Percentiles rank a stretch among this genome's conserved stretches.
Conservation (phyloP, 768 basidiomycete genomes). For the Mycena kentingensis region DNA sequence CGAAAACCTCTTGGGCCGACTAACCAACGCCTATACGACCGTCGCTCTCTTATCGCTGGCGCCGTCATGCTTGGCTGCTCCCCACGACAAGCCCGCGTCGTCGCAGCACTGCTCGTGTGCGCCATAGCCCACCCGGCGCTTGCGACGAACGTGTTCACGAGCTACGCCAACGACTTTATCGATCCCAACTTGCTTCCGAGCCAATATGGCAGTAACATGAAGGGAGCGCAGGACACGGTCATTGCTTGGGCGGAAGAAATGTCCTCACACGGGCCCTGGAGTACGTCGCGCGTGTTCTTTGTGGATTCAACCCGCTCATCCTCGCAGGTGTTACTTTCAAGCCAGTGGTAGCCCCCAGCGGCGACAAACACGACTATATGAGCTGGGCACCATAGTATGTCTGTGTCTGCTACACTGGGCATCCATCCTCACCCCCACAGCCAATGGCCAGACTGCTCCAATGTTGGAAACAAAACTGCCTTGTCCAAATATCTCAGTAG, state of each 20-base stretch:
- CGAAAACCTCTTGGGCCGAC: neutral
- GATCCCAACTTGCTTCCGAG: constrained; percentile 50
- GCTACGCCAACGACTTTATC: constrained; percentile 57
- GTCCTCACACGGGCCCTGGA: constrained; percentile 8
- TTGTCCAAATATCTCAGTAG: constrained; percentile 53
- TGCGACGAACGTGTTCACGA: constrained; percentile 11
- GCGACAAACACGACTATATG: constrained; percentile 11
- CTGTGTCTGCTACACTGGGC: neutral
- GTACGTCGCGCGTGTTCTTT: neutral
- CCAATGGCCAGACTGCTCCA: constrained; percentile 65
- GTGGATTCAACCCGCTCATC: neutral
- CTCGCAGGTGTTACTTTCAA: constrained; percentile 4
- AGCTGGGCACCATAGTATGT: constrained; percentile 12
- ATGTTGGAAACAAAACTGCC: constrained; percentile 57
- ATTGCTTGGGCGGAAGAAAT: constrained; percentile 10
- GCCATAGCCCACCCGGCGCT: neutral
- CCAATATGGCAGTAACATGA: constrained; percentile 30
- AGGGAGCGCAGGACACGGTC: constrained; percentile 3
- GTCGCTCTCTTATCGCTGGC: neutral
- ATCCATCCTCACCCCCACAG: constrained; percentile 28
- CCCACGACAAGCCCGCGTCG: neutral
- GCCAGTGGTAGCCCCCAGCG: constrained; percentile 5
- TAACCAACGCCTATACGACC: neutral
- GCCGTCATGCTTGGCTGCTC: neutral
- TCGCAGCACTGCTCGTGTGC: neutral